These are phyloP conservation scores for Dioszegia aurantiaca DNA, from an alignment of 768 basidiomycete genomes.

Conservation along the genomic window DNA sequence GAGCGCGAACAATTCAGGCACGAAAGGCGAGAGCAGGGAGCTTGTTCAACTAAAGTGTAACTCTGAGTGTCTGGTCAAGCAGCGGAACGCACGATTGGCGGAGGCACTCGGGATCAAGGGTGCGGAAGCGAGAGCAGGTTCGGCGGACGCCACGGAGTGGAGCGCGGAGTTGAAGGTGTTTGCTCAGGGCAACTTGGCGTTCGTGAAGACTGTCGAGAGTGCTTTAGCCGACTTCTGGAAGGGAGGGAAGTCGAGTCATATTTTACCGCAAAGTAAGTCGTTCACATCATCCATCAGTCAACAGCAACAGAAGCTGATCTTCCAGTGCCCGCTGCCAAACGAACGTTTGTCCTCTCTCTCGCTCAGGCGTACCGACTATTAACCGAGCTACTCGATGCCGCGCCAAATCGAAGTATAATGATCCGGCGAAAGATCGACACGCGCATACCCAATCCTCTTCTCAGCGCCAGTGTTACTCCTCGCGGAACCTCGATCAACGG, in stretches of 20 bases:
- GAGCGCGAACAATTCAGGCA: conserved; percentile 54
- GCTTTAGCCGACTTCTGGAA: conserved; percentile 68
- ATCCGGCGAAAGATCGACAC: conserved; percentile 79
- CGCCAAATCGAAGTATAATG: conserved; percentile 76
- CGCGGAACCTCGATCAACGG: conserved; percentile 2
- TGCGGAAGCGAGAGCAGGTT: conserved; percentile 45
- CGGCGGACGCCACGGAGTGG: conserved; percentile 54
- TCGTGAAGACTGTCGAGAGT: conserved; percentile 71
- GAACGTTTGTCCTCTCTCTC: conserved; percentile 72
- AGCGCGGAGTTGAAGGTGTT: conserved; percentile 63
- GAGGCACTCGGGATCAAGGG: conserved; percentile 81
- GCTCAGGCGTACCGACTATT: conserved; percentile 78
- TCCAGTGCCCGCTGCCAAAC: conserved; percentile 67
- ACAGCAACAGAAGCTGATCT: conserved; percentile 63
- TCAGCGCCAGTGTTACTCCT: conserved; percentile 58
- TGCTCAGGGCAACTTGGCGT: conserved; percentile 64
- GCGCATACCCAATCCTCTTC: conserved; percentile 67
- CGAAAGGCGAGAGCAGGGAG: conserved; percentile 50
- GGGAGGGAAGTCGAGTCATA: conserved; percentile 38
- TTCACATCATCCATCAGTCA: conserved; percentile 61
- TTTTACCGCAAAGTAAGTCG: conserved; percentile 29
- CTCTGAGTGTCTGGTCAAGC: conserved; percentile 75
- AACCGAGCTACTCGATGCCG: conserved; percentile 82
- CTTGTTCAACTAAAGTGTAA: conserved; percentile 66
- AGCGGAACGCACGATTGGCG: conserved; percentile 82